Base-by-base conservation (phyloP, 78 protist genomes). In the Dictyostelium firmibasis region DNA sequence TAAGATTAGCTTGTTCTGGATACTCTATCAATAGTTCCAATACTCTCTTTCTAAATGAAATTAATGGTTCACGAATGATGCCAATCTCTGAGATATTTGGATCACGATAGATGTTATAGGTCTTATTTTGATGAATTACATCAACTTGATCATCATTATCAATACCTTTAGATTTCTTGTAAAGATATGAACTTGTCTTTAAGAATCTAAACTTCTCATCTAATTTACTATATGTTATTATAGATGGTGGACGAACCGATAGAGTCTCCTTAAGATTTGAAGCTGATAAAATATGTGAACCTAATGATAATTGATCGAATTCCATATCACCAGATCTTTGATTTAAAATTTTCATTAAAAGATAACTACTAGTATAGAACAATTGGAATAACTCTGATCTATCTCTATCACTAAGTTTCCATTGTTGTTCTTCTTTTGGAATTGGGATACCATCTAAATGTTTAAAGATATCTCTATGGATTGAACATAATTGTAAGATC, bases 401-500 rank as follows among this genome's bases (percentile, higher is more conserved):
- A 47, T 89, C 94, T 7, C 8, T 29, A 20, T 89, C 94, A 35
- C 72, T 31, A 1, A 89, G 18, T 27, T 4, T 78, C 53, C 38
- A 62, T 81, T 31, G 33, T 60, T 27, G 50, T 29, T 33, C 10
- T 13, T 84, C 50, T n/a, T 35, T 84, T 78, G 94, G 94, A 36
- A 78, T 16, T 70, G 94, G 78, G 4, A 89, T 81, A 81, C 94
- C 92, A 92, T 85, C 96, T 18, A 92, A 36, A n/a, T 84, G 92
- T 47, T 57, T 43, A 35, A 92, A 92, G 14, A 92, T 53, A 23
- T 47, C 27, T 29, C 47, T 36, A 31, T 92, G 96, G 23, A 92
- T 83, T 20, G 60, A 14, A 69, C 83, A 92, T 10, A 92, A 43
- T 44, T 84, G 91, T 62, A 69, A 78, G 33, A 92, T 67, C 25